Conservation (phyloP, 148 eudicot genomes). For the Spergularia marina region DNA sequence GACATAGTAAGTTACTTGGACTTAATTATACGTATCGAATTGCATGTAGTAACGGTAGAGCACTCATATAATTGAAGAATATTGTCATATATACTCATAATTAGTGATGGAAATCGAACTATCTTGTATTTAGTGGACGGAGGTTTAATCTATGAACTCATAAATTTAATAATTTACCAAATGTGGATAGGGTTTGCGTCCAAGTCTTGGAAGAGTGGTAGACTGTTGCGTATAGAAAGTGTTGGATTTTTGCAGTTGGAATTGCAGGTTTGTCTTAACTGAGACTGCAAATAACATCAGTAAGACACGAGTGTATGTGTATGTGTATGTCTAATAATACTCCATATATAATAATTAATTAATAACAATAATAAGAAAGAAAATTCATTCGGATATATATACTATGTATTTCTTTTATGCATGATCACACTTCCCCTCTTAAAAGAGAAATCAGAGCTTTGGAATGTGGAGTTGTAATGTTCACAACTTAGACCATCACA, state of each 20-base stretch:
- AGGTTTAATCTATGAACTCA: too few species aligned
- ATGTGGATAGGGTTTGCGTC: neutral
- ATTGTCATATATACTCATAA: too few species aligned
- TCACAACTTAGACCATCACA: slow-evolving; percentile 24
- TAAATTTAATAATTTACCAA: too few species aligned
- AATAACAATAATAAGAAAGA: too few species aligned
- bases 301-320: slow-evolving; percentile 33
- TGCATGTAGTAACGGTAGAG: too few species aligned
- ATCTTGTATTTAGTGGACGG: too few species aligned
- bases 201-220: neutral
- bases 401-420: neutral
- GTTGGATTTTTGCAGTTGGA: slow-evolving; percentile 35
- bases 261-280: slow-evolving; percentile 29
- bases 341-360: neutral
- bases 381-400: slow-evolving; percentile 10
- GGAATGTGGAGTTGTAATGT: slow-evolving; percentile 27
- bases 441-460: slow-evolving; percentile 8
- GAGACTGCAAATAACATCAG: slow-evolving; percentile 14
- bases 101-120: too few species aligned
- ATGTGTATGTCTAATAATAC: neutral
- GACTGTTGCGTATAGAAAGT: neutral
- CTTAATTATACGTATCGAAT: too few species aligned
- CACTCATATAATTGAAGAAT: too few species aligned
- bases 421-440: slow-evolving; percentile 12
- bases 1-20: too few species aligned